Conservation (phyloP, 257 asterid genomes). For the Nyctanthes arbortristis region DNA sequence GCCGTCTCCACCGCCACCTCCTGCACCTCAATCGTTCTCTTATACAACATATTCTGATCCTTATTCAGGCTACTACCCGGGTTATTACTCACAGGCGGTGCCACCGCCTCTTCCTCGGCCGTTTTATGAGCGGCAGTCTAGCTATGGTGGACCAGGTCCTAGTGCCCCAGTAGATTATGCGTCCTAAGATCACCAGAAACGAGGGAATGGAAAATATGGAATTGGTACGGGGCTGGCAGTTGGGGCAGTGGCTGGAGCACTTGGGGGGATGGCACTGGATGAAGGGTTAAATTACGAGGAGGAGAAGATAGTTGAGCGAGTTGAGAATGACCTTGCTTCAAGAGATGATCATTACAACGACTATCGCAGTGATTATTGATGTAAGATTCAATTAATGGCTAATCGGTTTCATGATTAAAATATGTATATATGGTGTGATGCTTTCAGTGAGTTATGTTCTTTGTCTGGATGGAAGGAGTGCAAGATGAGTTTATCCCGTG, state of each 20-base stretch:
- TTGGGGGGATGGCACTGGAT: constrained; percentile 45
- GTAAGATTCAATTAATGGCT: constrained; percentile 23
- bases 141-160: constrained; percentile 56
- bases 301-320: constrained; percentile 30
- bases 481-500: neutral
- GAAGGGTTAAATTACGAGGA: constrained; percentile 43
- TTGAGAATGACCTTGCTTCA: constrained; percentile 26
- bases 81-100: constrained; percentile 43
- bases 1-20: constrained; percentile 38
- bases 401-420: constrained; percentile 9
- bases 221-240: constrained; percentile 64
- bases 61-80: constrained; percentile 35
- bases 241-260: constrained; percentile 54
- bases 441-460: neutral
- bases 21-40: constrained; percentile 35
- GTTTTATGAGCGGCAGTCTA: constrained; percentile 30
- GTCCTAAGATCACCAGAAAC: constrained; percentile 61
- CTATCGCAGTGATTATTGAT: constrained; percentile 35
- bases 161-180: constrained; percentile 86
- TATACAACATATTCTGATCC: constrained; percentile 30
- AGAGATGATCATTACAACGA: constrained; percentile 37
- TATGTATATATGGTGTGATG: too few species aligned
- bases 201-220: constrained; percentile 41
- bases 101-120: constrained; percentile 36
- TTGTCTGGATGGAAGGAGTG: neutral